Evolutionary conservation across 345 rosid species (phyloP), one percentile per base, ranked within the genome.

Genomic region (Brassica juncea): DNA sequence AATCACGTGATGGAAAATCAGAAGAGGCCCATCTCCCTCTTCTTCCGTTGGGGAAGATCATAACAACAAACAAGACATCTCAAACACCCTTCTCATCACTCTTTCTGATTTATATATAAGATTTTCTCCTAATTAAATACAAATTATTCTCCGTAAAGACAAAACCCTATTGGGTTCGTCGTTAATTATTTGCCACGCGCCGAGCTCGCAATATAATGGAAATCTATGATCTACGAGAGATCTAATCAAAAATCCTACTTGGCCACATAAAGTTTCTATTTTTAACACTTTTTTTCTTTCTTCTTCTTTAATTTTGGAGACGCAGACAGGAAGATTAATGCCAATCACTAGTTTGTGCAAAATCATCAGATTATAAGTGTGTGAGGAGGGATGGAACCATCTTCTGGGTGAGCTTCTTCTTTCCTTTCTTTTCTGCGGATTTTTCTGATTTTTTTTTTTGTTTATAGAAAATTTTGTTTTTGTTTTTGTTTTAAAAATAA

Each of bases 161-260:
- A 73, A 63, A 73, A 47, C 47, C 70, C 7, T 47, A 58, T 2
- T 66, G 39, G 62, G 21, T 32, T 31, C 30, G 34, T 39, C 21
- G 77, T 35, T 72, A 59, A 35, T 37, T 39, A 68, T 69, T 2
- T 66, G 80, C 84, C 82, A 82, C 82, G 70, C 81, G 70, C 85
- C 76, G 37, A 28, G 63, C 77, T 71, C 32, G 4, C 32, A 66
- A 0, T 77, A 31, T 28, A 77, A 60, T 83, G 70, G 35, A 76
- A 80, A 82, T 79, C 86, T 58, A 55, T 74, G 34, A 66, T 61
- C 34, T 72, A 55, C 30, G 71, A 52, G 71, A 52, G 83, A 52
- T 75, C 77, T 75, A 47, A 15, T 71, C 7, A 19, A 49, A 25
- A 81, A 70, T 80, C 83, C 77, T 57, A 81, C 77, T 81, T 81